Conservation (phyloP, 1,284 basidiomycete species). For the Microbotryum silenes-acaulis region DNA sequence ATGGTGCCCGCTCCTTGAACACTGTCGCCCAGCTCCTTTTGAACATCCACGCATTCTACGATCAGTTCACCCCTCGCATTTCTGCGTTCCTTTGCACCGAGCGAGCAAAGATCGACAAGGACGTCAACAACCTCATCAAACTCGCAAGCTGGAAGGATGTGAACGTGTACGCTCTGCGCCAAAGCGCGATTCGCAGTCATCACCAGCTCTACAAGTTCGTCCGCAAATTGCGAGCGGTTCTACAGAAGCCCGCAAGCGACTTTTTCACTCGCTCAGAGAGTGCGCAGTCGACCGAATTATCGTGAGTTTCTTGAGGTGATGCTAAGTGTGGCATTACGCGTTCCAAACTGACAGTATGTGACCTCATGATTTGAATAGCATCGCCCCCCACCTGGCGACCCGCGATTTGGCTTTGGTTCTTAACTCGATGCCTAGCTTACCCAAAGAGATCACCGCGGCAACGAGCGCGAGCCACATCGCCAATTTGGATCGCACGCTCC, state of each 20-base stretch:
- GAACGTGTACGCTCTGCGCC: conserved; percentile 87
- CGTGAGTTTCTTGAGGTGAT: not conserved
- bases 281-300: conserved; percentile 2
- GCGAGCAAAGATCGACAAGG: conserved; percentile 63
- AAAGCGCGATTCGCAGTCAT: conserved; percentile 85
- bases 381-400: not conserved
- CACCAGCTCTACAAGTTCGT: conserved; percentile 84
- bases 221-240: conserved; percentile 81
- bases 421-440: conserved; percentile 9
- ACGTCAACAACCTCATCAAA: conserved; percentile 78
- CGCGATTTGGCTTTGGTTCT: not conserved
- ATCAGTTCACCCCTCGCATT: conserved; percentile 54
- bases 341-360: not conserved
- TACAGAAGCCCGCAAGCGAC: conserved; percentile 60
- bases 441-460: not conserved
- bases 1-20: conserved; percentile 34
- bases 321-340: not conserved
- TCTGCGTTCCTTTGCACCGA: conserved; percentile 52
- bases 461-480: conserved; percentile 13
- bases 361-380: not conserved
- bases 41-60: conserved; percentile 60
- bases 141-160: conserved; percentile 97
- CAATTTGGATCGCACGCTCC: conserved; percentile 28
- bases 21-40: conserved; percentile 58
- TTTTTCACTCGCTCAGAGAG: conserved; percentile 31